Evolutionary conservation across 2,329 filamentous ascomycete genomes (phyloP).

Genomic region (Microdochium trichocladiopsis): DNA sequence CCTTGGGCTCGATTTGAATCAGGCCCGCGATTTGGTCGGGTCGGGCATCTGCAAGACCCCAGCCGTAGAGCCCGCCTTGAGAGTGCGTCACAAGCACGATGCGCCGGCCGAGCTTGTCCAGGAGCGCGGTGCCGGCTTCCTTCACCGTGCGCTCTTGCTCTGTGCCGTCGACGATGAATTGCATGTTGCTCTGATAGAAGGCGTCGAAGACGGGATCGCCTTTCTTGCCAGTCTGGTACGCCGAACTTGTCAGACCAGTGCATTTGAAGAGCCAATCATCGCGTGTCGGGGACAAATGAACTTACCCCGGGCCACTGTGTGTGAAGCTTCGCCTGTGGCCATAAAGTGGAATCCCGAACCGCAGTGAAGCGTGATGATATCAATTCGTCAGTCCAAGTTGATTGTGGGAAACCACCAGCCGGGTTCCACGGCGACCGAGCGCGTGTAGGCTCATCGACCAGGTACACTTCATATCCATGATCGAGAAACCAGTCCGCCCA

Average conservation of each 20-base stretch:
- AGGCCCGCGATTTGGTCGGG: slow-evolving; percentile 3
- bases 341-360: neutral
- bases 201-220: slow-evolving; percentile 7
- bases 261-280: no score
- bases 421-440: slow-evolving; percentile 20
- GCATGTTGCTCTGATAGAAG: slow-evolving; percentile 4
- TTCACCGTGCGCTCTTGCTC: slow-evolving; percentile 2
- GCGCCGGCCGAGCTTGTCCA: slow-evolving; percentile 1
- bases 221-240: neutral
- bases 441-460: slow-evolving; percentile 20
- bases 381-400: slow-evolving; percentile 1
- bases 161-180: slow-evolving; percentile 2
- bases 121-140: slow-evolving; percentile 2
- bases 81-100: slow-evolving; percentile 5
- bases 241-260: no score
- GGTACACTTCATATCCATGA: slow-evolving; percentile 20
- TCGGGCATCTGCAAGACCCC: slow-evolving; percentile 5
- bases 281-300: no score
- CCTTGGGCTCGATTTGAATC: slow-evolving; percentile 4
- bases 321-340: slow-evolving; percentile 6
- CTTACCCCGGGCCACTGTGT: slow-evolving; percentile 8
- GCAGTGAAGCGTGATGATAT: slow-evolving; percentile 5
- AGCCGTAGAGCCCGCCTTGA: slow-evolving; percentile 3
- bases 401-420: slow-evolving; percentile 6
- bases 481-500: slow-evolving; percentile 24